Percentiles rank a stretch among this genome's conserved stretches.
Evolutionary conservation across 805 yeast species (phyloP).

Genomic region (Wickerhamomyces ciferrii): DNA sequence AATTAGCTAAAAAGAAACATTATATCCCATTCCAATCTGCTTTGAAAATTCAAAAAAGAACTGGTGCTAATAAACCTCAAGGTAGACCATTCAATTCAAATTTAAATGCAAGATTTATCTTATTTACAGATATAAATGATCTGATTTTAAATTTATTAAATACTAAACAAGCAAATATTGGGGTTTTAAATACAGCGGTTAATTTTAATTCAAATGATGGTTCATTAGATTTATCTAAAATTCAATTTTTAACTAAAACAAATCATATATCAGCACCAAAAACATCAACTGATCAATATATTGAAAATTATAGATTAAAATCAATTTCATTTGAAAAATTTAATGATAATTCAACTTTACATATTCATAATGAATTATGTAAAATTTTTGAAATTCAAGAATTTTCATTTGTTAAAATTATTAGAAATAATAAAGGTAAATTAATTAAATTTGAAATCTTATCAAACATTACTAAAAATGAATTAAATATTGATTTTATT

Average conservation of each 20-base stretch:
- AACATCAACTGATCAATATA: not conserved
- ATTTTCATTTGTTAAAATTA: slow-evolving; percentile 31
- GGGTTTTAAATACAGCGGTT: not conserved
- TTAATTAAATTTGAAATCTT: slow-evolving; percentile 32
- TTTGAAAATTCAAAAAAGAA: slow-evolving; percentile 6
- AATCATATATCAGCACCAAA: not conserved
- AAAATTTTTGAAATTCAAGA: slow-evolving; percentile 9
- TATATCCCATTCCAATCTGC: slow-evolving; percentile 7
- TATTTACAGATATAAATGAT: slow-evolving; percentile 18
- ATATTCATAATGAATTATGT: slow-evolving; percentile 15
- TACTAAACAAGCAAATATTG: slow-evolving; percentile 1
- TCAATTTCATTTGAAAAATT: slow-evolving; percentile 17
- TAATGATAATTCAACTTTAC: slow-evolving; percentile 14
- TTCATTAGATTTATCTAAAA: not conserved
- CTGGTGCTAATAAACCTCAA: slow-evolving; percentile 10
- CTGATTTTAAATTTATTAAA: slow-evolving; percentile 15
- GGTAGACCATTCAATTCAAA: slow-evolving; percentile 24
- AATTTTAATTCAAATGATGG: no score
- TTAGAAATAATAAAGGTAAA: slow-evolving; percentile 33
- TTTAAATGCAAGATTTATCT: slow-evolving; percentile 20
- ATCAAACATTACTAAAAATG: slow-evolving; percentile 7
- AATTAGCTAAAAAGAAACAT: slow-evolving; percentile 23
- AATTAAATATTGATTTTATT: slow-evolving; percentile 20
- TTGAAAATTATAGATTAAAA: slow-evolving; percentile 4
- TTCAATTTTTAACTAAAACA: not conserved